Percentiles rank a stretch among this genome's conserved stretches.
These are phyloP conservation scores for Ceratocystis ficicola DNA, from an alignment of 2,329 filamentous ascomycete species.

Conservation along the genomic window DNA sequence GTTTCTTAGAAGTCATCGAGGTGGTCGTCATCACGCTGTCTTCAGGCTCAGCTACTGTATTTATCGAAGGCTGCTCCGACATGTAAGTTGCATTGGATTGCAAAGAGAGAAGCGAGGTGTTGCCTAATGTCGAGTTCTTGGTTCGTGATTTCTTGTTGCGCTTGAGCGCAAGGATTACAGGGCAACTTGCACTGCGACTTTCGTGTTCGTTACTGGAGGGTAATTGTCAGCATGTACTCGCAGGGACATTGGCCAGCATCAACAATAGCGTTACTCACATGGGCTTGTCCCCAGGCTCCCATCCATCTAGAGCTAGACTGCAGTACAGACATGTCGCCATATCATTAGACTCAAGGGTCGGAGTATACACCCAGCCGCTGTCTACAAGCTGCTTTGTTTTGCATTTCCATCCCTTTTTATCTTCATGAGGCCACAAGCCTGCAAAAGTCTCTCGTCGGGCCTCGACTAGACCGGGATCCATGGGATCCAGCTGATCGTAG, in stretches of 20 bases:
- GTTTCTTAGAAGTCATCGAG: slow-evolving; percentile 34
- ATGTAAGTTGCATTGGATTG: slow-evolving; percentile 43
- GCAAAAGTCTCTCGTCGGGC: slow-evolving; percentile 75
- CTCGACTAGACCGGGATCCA: slow-evolving; percentile 55
- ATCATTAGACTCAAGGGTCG: slow-evolving; percentile 70
- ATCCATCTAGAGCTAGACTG: slow-evolving; percentile 76
- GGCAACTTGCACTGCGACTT: slow-evolving; percentile 63
- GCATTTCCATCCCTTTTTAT: slow-evolving; percentile 77
- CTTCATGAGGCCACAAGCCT: slow-evolving; percentile 79
- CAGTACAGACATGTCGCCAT: slow-evolving; percentile 89
- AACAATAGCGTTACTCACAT: slow-evolving; percentile 42
- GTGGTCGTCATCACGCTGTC: slow-evolving; percentile 49
- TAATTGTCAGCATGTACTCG: slow-evolving; percentile 25
- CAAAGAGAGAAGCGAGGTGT: slow-evolving; percentile 52
- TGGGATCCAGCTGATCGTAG: slow-evolving; percentile 60
- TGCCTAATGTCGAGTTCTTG: slow-evolving; percentile 50
- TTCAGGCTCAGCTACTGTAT: slow-evolving; percentile 38
- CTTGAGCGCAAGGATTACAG: slow-evolving; percentile 63
- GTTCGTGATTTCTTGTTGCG: slow-evolving; percentile 45
- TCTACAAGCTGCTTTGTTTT: slow-evolving; percentile 85
- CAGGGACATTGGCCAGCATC: background rate
- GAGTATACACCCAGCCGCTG: slow-evolving; percentile 89
- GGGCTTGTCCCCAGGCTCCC: slow-evolving; percentile 87
- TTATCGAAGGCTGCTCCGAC: slow-evolving; percentile 33
- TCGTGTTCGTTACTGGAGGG: slow-evolving; percentile 66